Evolutionary conservation across 495 filamentous ascomycete genomes (phyloP).

Genomic region (Hypoxylon crocopeplum): DNA sequence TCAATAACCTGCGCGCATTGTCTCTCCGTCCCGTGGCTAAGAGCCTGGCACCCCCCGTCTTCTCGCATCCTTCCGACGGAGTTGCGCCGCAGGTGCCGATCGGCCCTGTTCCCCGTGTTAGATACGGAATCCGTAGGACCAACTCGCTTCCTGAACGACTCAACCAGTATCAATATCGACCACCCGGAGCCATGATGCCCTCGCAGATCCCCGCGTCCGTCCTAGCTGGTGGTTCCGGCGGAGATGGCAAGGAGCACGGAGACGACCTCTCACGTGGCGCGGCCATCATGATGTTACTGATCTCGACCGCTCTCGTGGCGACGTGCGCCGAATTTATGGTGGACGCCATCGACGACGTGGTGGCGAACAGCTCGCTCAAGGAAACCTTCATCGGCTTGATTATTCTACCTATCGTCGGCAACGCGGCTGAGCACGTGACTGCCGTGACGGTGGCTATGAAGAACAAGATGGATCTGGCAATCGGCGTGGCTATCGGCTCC

Average conservation of each 20-base stretch:
- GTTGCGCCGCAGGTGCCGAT: slow-evolving; percentile 29
- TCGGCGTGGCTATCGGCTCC: slow-evolving; percentile 86
- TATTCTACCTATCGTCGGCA: slow-evolving; percentile 88
- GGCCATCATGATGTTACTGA: slow-evolving; percentile 74
- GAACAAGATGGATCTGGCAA: slow-evolving; percentile 96
- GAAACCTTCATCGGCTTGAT: slow-evolving; percentile 89
- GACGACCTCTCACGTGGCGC: slow-evolving; percentile 73
- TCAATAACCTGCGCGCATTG: slow-evolving; percentile 49
- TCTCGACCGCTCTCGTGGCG: slow-evolving; percentile 81
- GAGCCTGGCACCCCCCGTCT: slow-evolving; percentile 54
- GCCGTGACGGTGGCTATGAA: slow-evolving; percentile 87
- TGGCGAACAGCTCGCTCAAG: slow-evolving; percentile 65
- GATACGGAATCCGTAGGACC: slow-evolving; percentile 73
- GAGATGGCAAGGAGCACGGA: slow-evolving; percentile 53
- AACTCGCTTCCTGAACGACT: slow-evolving; percentile 79
- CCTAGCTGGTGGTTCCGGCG: slow-evolving; percentile 41
- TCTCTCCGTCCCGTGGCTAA: slow-evolving; percentile 52
- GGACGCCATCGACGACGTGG: slow-evolving; percentile 76
- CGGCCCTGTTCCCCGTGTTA: slow-evolving; percentile 59
- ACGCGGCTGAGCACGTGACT: slow-evolving; percentile 91
- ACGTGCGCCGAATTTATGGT: slow-evolving; percentile 90
- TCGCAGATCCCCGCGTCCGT: slow-evolving; percentile 47
- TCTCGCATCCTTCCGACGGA: slow-evolving; percentile 43
- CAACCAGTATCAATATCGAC: slow-evolving; percentile 56
- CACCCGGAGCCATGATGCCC: slow-evolving; percentile 50